phyloP scores from a whole-genome alignment of 352 stramenopile species.

The Phytopythium sindhum region DNA sequence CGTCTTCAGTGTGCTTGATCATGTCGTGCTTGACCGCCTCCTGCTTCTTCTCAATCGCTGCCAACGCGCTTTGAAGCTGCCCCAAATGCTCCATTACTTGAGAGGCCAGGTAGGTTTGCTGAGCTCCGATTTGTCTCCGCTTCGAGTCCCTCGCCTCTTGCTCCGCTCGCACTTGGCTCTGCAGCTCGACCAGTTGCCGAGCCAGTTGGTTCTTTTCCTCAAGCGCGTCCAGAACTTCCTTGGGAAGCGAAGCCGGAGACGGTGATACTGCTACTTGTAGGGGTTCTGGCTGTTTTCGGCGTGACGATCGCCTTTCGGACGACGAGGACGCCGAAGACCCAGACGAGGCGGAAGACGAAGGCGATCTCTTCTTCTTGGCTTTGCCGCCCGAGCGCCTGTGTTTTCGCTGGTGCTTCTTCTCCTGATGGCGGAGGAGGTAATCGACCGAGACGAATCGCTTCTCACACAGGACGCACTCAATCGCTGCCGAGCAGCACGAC shows the following conservation, averaged over 20 bases:
- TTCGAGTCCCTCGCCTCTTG: conserved; percentile 46
- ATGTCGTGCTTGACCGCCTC: conserved; percentile 61
- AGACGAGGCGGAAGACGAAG: not conserved
- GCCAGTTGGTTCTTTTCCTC: conserved; percentile 57
- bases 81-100: conserved; percentile 57
- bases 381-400: not conserved
- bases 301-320: conserved; percentile 8
- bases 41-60: conserved; percentile 67
- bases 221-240: conserved; percentile 42
- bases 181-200: conserved; percentile 51
- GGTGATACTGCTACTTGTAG: not conserved
- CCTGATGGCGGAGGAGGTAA: conserved; percentile 71
- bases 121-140: conserved; percentile 33
- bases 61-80: conserved; percentile 50
- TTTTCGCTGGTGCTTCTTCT: conserved; percentile 42
- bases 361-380: conserved; percentile 19
- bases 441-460: conserved; percentile 76
- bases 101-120: conserved; percentile 48
- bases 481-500: conserved; percentile 15
- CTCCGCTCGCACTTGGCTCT: conserved; percentile 49
- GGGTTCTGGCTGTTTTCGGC: not conserved
- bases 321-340: conserved; percentile 10
- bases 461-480: conserved; percentile 60
- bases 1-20: conserved; percentile 57
- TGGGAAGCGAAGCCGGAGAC: conserved; percentile 16